phyloP scores from a whole-genome alignment of 2,329 filamentous ascomycete species.

The Incumbomyces delicatus region DNA sequence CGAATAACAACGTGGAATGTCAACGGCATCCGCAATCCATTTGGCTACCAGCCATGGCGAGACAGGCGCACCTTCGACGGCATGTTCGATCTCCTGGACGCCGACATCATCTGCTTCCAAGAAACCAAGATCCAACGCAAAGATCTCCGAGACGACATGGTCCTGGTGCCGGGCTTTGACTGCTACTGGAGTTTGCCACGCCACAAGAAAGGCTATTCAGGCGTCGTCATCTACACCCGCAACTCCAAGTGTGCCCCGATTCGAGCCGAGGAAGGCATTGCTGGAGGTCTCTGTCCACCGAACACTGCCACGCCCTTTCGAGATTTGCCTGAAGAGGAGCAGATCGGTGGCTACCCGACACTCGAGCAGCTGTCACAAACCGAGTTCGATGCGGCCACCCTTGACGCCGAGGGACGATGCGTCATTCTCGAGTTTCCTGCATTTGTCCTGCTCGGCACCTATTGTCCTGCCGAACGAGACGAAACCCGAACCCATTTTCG shows the following conservation, averaged over 20 bases:
- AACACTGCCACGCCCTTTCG: conserved; percentile 61
- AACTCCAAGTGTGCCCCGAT: conserved; percentile 77
- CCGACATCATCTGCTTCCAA: conserved; percentile 91
- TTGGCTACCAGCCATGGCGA: conserved; percentile 75
- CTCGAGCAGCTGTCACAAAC: conserved; percentile 54
- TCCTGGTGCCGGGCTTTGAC: conserved; percentile 88
- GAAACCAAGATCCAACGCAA: conserved; percentile 94
- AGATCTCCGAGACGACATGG: conserved; percentile 89
- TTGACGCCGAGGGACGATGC: conserved; percentile 88
- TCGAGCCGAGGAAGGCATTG: conserved; percentile 85
- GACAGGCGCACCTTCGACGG: conserved; percentile 61
- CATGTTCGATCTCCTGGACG: conserved; percentile 90
- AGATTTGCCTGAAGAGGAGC: conserved; percentile 61
- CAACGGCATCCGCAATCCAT: conserved; percentile 76
- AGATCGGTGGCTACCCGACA: conserved; percentile 82
- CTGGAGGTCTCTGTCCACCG: conserved; percentile 66
- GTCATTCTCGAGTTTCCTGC: conserved; percentile 87
- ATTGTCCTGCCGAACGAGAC: conserved; percentile 82
- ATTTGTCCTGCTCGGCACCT: conserved; percentile 86
- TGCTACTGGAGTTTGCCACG: conserved; percentile 89
- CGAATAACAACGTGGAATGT: conserved; percentile 85
- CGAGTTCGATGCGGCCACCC: conserved; percentile 55
- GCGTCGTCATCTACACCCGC: conserved; percentile 90
- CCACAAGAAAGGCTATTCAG: conserved; percentile 94
- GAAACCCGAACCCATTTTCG: conserved; percentile 76